These are phyloP conservation scores for Eucalyptus microcorys DNA, from an alignment of 345 rosid species.

Conservation along the genomic window DNA sequence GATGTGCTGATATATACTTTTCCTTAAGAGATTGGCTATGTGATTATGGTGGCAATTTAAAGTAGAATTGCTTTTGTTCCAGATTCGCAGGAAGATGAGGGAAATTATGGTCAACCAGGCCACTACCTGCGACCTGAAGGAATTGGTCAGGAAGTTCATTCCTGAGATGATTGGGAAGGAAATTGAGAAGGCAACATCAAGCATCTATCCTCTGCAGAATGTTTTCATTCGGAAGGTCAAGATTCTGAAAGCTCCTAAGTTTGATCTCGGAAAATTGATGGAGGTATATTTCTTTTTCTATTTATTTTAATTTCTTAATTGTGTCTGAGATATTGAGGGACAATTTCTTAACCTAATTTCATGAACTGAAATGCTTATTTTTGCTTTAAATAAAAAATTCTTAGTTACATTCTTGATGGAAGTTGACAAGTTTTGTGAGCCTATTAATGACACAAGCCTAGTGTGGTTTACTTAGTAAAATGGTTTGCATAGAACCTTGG, in stretches of 20 bases:
- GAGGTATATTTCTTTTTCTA: slow-evolving; percentile 24
- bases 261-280: slow-evolving; percentile 96
- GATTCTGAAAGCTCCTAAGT: slow-evolving; percentile 91
- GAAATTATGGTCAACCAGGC: slow-evolving; percentile 82
- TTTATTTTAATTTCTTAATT: background rate
- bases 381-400: background rate
- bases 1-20: background rate
- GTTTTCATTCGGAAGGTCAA: slow-evolving; percentile 91
- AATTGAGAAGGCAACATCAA: slow-evolving; percentile 73
- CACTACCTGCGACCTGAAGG: slow-evolving; percentile 78
- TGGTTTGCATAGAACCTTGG: background rate
- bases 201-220: slow-evolving; percentile 84
- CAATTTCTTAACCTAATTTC: background rate
- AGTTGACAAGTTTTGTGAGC: background rate
- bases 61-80: background rate
- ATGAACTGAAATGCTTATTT: background rate
- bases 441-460: background rate
- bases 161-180: slow-evolving; percentile 86
- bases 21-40: background rate
- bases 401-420: background rate
- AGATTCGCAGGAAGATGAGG: slow-evolving; percentile 94
- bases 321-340: background rate
- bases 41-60: background rate
- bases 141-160: slow-evolving; percentile 70
- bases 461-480: background rate